Evolutionary conservation across 2,329 filamentous ascomycete species (phyloP).

Genomic region (Aaosphaeria pasadenensis): DNA sequence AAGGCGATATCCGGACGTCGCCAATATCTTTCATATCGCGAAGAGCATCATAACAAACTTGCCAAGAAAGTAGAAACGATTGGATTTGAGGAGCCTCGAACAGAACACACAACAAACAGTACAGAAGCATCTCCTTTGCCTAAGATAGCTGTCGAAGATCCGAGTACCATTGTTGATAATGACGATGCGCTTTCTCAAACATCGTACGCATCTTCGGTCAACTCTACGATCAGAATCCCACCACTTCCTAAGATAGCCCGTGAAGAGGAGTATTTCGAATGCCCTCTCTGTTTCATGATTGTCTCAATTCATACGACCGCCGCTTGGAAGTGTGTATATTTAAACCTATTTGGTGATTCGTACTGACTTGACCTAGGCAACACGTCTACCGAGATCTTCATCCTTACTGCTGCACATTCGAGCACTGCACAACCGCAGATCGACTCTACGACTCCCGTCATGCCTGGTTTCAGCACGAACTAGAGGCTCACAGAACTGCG

Average conservation of each 20-base stretch:
- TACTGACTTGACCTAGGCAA: slow-evolving; percentile 6
- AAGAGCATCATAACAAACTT: slow-evolving; percentile 30
- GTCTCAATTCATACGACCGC: slow-evolving; percentile 12
- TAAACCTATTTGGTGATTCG: neutral
- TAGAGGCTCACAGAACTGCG: slow-evolving; percentile 12
- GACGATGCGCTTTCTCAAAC: slow-evolving; percentile 22
- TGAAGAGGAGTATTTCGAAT: slow-evolving; percentile 26
- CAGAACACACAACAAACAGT: slow-evolving; percentile 14
- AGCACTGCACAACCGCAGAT: slow-evolving; percentile 15
- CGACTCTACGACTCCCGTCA: slow-evolving; percentile 18
- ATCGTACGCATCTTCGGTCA: slow-evolving; percentile 22
- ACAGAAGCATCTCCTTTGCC: slow-evolving; percentile 16
- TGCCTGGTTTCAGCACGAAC: slow-evolving; percentile 21
- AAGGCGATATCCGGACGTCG: slow-evolving; percentile 28
- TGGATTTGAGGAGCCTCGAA: slow-evolving; percentile 14
- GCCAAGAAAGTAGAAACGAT: slow-evolving; percentile 15
- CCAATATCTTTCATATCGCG: slow-evolving; percentile 32
- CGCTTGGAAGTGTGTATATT: slow-evolving; percentile 16
- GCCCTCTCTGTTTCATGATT: slow-evolving; percentile 27
- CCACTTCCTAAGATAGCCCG: slow-evolving; percentile 16
- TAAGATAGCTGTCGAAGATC: neutral
- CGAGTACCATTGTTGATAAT: slow-evolving; percentile 6
- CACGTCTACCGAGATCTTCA: slow-evolving; percentile 23
- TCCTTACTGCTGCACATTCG: slow-evolving; percentile 20
- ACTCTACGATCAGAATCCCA: slow-evolving; percentile 18